Base-by-base conservation (phyloP, 2,329 filamentous ascomycete genomes). In the Talaromyces sp. region DNA sequence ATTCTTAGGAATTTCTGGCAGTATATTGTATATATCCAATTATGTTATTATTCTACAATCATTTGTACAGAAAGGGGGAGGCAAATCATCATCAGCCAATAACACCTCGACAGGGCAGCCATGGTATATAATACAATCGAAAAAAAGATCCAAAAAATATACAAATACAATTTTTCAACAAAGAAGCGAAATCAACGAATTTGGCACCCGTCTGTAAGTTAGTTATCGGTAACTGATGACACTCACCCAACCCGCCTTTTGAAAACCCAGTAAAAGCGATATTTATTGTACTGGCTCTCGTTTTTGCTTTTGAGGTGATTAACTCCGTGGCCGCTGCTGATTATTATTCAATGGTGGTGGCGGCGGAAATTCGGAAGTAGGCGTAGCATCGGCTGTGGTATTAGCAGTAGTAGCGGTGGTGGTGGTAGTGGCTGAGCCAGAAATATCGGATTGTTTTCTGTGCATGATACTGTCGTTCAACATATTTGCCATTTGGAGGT, bases 401-500 rank as follows among this genome's bases (percentile, higher is more conserved):
- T 25, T 35, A 2, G 45, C 45, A 2, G 43, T 48, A 25, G 43
- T 46, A 3, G 41, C 28, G 13, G 43, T 25, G 2, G 40, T 45
- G 2, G 40, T 41, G 17, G 37, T 41, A 22, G 41, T 45, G 3
- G 13, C 43, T 9, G 43, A 15, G n/a, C 28, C 25, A 48, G 52
- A 54, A 10, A 15, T 15, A 15, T 56, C 54, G 1, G 54, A 56
- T n/a, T 56, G 54, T 40, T 56, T 56, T 3, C 54, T 19, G 13
- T 52, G 48, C 48, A 52, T 52, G 35, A 52, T 52, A 33, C 48
- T 52, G 19, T 52, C n/a, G 33, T 48, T 39, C 9, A 56, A 10
- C 33, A 56, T 56, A 13, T 56, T 56, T 3, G 43, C 54, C 54
- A 56, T 56, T 50, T 56, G 54, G 9, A 50, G 54, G 3, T 56